phyloP scores from a whole-genome alignment of 371 early-diverging fungal species.

The Mortierella sp. region DNA sequence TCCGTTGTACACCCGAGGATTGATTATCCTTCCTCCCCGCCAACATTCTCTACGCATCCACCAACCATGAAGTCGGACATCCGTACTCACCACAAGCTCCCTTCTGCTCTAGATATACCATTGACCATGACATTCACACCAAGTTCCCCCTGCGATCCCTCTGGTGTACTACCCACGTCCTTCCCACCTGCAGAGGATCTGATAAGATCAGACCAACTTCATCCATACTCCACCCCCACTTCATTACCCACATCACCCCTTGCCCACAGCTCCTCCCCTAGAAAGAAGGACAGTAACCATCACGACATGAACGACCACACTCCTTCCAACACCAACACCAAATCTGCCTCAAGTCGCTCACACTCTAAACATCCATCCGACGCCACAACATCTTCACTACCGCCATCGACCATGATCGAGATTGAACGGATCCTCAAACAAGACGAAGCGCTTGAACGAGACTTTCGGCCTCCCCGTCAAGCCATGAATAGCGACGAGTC shows the following conservation, averaged over 20 bases:
- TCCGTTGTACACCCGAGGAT: no score
- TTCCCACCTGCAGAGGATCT: constrained; percentile 38
- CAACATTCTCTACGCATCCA: no score
- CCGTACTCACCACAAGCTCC: constrained; percentile 22
- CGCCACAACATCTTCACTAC: constrained; percentile 4
- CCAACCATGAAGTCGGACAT: constrained; percentile 7
- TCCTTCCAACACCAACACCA: constrained; percentile 3
- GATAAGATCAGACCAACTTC: constrained; percentile 30
- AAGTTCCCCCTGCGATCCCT: constrained; percentile 47
- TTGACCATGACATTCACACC: constrained; percentile 48
- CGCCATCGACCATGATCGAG: constrained; percentile 42
- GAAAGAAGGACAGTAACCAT: neutral
- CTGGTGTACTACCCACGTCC: constrained; percentile 19
- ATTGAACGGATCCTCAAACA: constrained; percentile 52
- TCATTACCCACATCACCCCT: constrained; percentile 3
- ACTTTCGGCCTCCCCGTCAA: constrained; percentile 48
- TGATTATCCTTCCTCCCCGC: neutral
- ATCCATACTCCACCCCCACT: constrained; percentile 25
- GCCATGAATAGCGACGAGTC: constrained; percentile 52
- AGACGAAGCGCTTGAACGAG: constrained; percentile 31
- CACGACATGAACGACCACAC: no score
- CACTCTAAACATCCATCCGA: neutral
- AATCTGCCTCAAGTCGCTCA: neutral
- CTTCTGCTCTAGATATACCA: constrained; percentile 37
- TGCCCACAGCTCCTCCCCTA: neutral